Percentiles rank a stretch among this genome's conserved stretches.
phyloP scores from a whole-genome alignment of 2,329 filamentous ascomycete genomes.

The Ascochyta rabiei region DNA sequence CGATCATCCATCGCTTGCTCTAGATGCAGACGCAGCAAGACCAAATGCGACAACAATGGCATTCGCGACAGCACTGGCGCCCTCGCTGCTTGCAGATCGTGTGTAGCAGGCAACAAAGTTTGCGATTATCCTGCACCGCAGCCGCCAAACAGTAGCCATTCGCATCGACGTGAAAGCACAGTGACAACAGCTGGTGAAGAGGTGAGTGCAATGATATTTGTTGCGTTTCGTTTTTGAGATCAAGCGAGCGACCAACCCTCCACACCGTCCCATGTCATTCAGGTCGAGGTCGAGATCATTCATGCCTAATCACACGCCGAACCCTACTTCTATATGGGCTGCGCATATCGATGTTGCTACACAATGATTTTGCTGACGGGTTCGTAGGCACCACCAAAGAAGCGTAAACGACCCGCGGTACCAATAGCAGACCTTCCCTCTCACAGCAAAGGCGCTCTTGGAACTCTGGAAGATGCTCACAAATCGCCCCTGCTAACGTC shows the following conservation, averaged over 20 bases:
- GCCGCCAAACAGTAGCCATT: slow-evolving; percentile 28
- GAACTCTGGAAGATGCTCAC: slow-evolving; percentile 62
- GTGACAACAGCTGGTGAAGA: slow-evolving; percentile 31
- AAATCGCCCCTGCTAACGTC: slow-evolving; percentile 67
- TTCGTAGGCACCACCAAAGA: slow-evolving; percentile 23
- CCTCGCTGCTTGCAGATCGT: slow-evolving; percentile 67
- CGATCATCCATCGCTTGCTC: slow-evolving; percentile 81
- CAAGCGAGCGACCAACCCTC: background rate
- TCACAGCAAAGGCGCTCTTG: slow-evolving; percentile 54
- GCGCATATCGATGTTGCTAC: background rate
- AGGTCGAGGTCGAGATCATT: background rate
- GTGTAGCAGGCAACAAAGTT: slow-evolving; percentile 72
- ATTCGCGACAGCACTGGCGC: slow-evolving; percentile 60
- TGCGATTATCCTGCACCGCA: slow-evolving; percentile 71
- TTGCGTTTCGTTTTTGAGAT: background rate
- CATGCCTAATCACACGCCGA: background rate
- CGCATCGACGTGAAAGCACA: slow-evolving; percentile 51
- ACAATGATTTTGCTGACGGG: background rate
- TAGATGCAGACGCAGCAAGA: slow-evolving; percentile 78
- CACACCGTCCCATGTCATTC: too few species aligned
- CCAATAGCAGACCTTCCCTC: slow-evolving; percentile 42
- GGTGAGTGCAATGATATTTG: slow-evolving; percentile 19
- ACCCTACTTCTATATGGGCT: background rate
- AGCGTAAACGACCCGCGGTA: slow-evolving; percentile 48
- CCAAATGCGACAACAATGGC: slow-evolving; percentile 84